Conservation (phyloP, 768 basidiomycete species). For the Psilocybe cyanescens region DNA sequence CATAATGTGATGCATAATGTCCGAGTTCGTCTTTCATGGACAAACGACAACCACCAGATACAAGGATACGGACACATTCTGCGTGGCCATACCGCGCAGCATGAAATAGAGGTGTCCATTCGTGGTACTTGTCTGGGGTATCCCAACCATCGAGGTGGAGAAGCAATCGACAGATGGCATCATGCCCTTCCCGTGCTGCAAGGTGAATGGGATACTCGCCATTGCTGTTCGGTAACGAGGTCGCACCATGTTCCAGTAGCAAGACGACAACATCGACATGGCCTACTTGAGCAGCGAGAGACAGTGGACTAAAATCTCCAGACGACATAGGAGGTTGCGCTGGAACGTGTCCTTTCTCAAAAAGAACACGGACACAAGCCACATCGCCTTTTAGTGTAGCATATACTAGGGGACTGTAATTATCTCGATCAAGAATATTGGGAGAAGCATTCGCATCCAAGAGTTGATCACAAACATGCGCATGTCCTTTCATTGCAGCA, state of each 20-base stretch:
- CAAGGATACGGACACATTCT: slow-evolving; percentile 74
- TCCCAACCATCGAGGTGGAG: slow-evolving; percentile 80
- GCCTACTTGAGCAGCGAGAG: slow-evolving; percentile 89
- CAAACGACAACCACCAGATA: slow-evolving; percentile 81
- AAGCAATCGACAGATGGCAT: slow-evolving; percentile 79
- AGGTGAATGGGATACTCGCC: slow-evolving; percentile 98
- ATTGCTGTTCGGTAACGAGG: slow-evolving; percentile 84
- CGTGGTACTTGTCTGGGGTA: slow-evolving; percentile 92
- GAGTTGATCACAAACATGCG: slow-evolving; percentile 73
- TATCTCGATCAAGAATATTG: slow-evolving; percentile 85
- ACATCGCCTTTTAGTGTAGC: slow-evolving; percentile 87
- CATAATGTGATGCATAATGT: slow-evolving; percentile 88
- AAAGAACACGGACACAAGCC: slow-evolving; percentile 81
- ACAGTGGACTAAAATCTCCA: slow-evolving; percentile 82
- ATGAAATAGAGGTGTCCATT: slow-evolving; percentile 98
- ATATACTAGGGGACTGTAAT: slow-evolving; percentile 92
- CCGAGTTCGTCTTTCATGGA: slow-evolving; percentile 82
- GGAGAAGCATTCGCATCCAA: slow-evolving; percentile 70
- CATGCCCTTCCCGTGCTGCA: slow-evolving; percentile 91
- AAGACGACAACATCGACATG: slow-evolving; percentile 82
- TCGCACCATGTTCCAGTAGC: slow-evolving; percentile 77
- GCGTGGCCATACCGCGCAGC: slow-evolving; percentile 86
- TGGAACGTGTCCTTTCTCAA: slow-evolving; percentile 70
- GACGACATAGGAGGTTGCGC: slow-evolving; percentile 59
- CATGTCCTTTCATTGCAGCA: slow-evolving; percentile 91